phyloP scores from a whole-genome alignment of 805 yeast species.

The Pichia thaimueangensis region DNA sequence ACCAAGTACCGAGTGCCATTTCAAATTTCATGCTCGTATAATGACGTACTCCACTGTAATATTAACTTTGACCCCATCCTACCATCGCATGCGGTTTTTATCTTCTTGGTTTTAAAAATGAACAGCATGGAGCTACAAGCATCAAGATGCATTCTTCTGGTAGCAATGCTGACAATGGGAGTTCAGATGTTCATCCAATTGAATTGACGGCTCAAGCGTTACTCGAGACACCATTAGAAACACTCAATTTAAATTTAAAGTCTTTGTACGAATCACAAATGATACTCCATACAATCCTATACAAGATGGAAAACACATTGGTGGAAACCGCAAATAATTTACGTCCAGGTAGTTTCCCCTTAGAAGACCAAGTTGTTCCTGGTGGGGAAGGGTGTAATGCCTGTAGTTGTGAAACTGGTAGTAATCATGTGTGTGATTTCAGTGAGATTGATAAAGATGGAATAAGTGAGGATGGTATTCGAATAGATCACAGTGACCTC shows the following conservation, averaged over 20 bases:
- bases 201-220: slow-evolving; percentile 54
- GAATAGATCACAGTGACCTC: slow-evolving; percentile 13
- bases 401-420: not conserved
- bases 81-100: no score
- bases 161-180: not conserved
- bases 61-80: no score
- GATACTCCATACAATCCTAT: slow-evolving; percentile 43
- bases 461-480: slow-evolving; percentile 14
- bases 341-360: slow-evolving; percentile 1
- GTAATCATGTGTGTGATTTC: not conserved
- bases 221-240: slow-evolving; percentile 48
- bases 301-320: slow-evolving; percentile 33
- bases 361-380: not conserved
- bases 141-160: not conserved
- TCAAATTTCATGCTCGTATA: no score
- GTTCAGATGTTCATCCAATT: slow-evolving; percentile 41
- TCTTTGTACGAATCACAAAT: slow-evolving; percentile 52
- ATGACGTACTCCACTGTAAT: no score
- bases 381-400: not conserved
- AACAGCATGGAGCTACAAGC: no score
- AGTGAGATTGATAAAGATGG: slow-evolving; percentile 1
- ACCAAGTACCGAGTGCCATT: no score
- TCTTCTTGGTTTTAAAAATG: no score
- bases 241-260: slow-evolving; percentile 43
- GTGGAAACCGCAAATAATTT: slow-evolving; percentile 12